A percentile compares a stretch with the other conserved stretches of the same genome.
Evolutionary conservation across 2,329 filamentous ascomycete genomes (phyloP).

Genomic region (Saccharata proteae): DNA sequence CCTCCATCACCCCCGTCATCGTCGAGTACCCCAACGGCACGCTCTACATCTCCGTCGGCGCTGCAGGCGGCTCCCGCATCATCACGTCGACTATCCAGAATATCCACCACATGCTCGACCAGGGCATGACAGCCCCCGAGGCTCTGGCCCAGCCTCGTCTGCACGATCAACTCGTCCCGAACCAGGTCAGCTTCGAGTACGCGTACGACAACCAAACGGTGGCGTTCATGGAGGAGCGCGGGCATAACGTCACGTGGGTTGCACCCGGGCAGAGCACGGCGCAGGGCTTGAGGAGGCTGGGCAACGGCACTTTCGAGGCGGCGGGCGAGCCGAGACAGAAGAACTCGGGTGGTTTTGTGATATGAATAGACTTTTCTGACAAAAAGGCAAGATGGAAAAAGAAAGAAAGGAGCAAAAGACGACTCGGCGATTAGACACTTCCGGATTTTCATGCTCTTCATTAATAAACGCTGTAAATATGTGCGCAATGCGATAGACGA

Average conservation of each 20-base stretch:
- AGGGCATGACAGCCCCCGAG: constrained; percentile 44
- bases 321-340: constrained; percentile 63
- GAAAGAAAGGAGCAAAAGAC: too few relatives aligned
- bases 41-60: constrained; percentile 58
- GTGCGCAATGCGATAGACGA: too few relatives aligned
- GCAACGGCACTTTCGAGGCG: constrained; percentile 63
- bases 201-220: constrained; percentile 53
- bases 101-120: constrained; percentile 60
- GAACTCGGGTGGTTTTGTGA: constrained; percentile 53
- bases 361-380: constrained; percentile 23
- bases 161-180: constrained; percentile 73
- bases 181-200: constrained; percentile 55
- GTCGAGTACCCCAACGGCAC: constrained; percentile 53
- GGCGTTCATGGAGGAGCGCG: constrained; percentile 48
- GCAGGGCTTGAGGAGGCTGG: constrained; percentile 52
- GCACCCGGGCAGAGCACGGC: constrained; percentile 52
- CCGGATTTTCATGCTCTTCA: too few relatives aligned
- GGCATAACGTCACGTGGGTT: constrained; percentile 63
- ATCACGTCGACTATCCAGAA: constrained; percentile 68
- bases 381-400: not conserved
- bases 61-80: constrained; percentile 73
- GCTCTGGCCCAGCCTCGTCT: constrained; percentile 57
- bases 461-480: too few relatives aligned
- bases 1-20: constrained; percentile 70
- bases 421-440: too few relatives aligned